Evolutionary conservation across 1,139 yeast species (phyloP), one percentile per base, ranked within the genome.

Genomic region (Spencermartinsiella ligniputridi): DNA sequence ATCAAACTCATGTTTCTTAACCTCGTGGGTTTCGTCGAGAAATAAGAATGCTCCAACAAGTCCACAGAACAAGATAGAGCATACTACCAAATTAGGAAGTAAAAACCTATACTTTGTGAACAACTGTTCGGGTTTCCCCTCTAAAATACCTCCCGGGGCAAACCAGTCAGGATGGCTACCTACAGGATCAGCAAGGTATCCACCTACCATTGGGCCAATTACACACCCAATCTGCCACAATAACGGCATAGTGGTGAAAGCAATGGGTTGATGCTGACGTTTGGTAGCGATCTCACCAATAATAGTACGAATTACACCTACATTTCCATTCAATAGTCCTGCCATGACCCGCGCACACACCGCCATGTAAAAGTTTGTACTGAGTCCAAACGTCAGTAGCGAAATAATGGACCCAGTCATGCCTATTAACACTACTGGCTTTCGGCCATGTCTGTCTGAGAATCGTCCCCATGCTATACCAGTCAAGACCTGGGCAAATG

Each of bases 271-370:
- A 55, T 80, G 83, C 39, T 68, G 66, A 46, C 77, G 69, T 47
- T 78, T 76, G 1, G 62, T 68, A 5, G 81, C 81, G 17, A 77
- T 65, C 57, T 80, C 87, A 1, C 84, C 86, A 39, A 81, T 68
- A 40, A 73, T 63, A 0, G 86, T 81, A 54, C 86, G 66, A 40
- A 79, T 61, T 3, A 80, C 83, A 0, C 83, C 79, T 8, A 78
- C 75, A 53, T 79, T 80, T 3, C 85, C 85, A 57, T 79, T 80
- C 29, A 79, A 64, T 13, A 76, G 66, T 0, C 86, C 86, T 61
- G 76, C 72, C 25, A 75, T 53, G 18, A 73, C 61, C 53, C 84
- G 66, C 0, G 85, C 76, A 2, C 64, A 51, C 37, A 80, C 58
- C 0, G 84, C 83, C 63, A 70, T 67, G 58, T 69, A 69, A 55